Conservation (phyloP, 2,329 filamentous ascomycete species). For the Pezicula carpinea region DNA sequence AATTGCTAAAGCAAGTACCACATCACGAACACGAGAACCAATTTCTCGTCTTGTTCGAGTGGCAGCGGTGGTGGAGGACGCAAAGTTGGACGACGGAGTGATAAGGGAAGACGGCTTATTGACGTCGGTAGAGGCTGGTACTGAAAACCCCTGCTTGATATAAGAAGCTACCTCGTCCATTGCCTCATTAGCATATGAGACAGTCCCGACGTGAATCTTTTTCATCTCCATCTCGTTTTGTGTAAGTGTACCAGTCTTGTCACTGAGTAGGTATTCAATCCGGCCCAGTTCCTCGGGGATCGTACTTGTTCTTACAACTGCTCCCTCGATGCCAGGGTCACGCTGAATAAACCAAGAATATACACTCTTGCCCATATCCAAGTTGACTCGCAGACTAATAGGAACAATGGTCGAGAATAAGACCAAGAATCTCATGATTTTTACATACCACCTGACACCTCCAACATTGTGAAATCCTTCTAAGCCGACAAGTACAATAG, state of each 20-base stretch:
- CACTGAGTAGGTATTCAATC: slow-evolving; percentile 92
- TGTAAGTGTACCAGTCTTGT: slow-evolving; percentile 97
- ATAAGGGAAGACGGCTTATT: slow-evolving; percentile 51
- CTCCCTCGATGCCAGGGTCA: slow-evolving; percentile 83
- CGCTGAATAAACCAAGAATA: slow-evolving; percentile 95
- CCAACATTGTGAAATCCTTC: slow-evolving; percentile 71
- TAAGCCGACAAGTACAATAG: slow-evolving; percentile 80
- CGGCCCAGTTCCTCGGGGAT: slow-evolving; percentile 95
- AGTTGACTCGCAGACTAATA: slow-evolving; percentile 91
- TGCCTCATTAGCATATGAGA: slow-evolving; percentile 95
- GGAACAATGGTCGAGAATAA: slow-evolving; percentile 99
- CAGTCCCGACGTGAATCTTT: slow-evolving; percentile 96
- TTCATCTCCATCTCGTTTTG: slow-evolving; percentile 99
- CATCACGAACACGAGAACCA: slow-evolving; percentile 84
- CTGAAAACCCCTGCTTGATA: slow-evolving; percentile 75
- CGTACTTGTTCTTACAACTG: slow-evolving; percentile 91
- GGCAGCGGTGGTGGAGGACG: slow-evolving; percentile 55
- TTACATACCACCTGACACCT: slow-evolving; percentile 80
- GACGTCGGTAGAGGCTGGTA: slow-evolving; percentile 40
- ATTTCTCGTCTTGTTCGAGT: slow-evolving; percentile 91
- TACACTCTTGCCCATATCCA: slow-evolving; percentile 94
- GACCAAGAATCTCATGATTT: slow-evolving; percentile 96
- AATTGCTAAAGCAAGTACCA: slow-evolving; percentile 84
- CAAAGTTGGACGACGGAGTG: slow-evolving; percentile 69
- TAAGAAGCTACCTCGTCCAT: slow-evolving; percentile 96